Base-by-base conservation (phyloP, 1,284 basidiomycete species). In the Trichosporon sp. region DNA sequence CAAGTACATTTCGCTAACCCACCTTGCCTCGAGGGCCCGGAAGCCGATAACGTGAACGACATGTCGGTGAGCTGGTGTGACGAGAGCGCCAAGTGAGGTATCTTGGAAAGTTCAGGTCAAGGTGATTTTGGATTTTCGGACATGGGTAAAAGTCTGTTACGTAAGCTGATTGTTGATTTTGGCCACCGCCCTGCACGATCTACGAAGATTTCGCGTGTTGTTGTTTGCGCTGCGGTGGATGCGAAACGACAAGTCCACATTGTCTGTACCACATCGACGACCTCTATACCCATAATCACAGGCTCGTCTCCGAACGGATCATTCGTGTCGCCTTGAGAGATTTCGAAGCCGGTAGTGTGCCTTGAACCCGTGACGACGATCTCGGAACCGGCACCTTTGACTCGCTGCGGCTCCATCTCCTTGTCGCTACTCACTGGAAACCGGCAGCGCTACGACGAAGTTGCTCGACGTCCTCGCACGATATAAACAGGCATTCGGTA, bases 11-110 rank as follows among this genome's bases (percentile, higher is more conserved):
- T 4, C 10, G 2, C 0, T 4, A 14, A 52, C 64, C 40, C 29
- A 65, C 66, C 66, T 59, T 65, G 64, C 66, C 66, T 61, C 2
- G 66, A 68, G 13, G 66, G 64, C 4, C 66, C 66, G 19, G 66
- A 65, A 11, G 40, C 59, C 29, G 64, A 57, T 19, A 58, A 10
- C n/a, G 66, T 44, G 25, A 68, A 63, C 32, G 65, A 56, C 63
- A 68, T 68, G 44, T 32, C 21, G 37, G 19, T 29, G 16, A 29
- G 49, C 49, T 27, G 16, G 32, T 32, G 23, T 36, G 21, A 34
- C 56, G 58, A 40, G 37, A 59, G 37, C 40, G 19, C 37, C 36
- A 40, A 31, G 58, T 46, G 29, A 27, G 58, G 49, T 23, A 27
- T n/a, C 49, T 54, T 54, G 29, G 27, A 54, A 27, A 29, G 25